Conservation (phyloP, 139 green algal genomes). For the Chlamydomonas asymmetrica region DNA sequence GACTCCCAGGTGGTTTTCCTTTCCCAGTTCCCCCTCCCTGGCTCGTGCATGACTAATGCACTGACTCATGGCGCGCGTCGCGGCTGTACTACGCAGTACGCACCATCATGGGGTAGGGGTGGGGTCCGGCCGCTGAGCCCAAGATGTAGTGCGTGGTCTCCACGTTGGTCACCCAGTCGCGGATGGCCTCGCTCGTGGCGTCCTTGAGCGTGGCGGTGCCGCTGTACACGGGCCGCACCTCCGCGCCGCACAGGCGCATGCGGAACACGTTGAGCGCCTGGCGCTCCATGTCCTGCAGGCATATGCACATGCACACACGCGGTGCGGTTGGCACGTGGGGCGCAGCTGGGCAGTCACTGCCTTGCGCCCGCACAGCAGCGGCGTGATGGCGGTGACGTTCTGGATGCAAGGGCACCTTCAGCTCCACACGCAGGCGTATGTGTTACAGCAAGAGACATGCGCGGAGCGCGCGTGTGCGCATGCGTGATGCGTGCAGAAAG, state of each 20-base stretch:
- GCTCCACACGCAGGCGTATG: too few species aligned
- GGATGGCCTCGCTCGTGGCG: slow-evolving; percentile 95
- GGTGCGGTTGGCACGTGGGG: too few species aligned
- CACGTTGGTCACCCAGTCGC: slow-evolving; percentile 99
- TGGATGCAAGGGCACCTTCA: too few species aligned
- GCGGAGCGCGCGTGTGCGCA: too few species aligned
- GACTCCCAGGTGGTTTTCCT: too few species aligned
- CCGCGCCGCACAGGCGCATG: slow-evolving; percentile 96
- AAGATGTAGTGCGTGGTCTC: slow-evolving; percentile 99
- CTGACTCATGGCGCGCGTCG: neutral
- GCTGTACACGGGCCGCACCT: slow-evolving; percentile 86
- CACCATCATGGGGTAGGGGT: slow-evolving; percentile 99
- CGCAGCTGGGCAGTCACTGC: too few species aligned
- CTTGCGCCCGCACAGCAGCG: too few species aligned
- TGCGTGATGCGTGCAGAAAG: too few species aligned
- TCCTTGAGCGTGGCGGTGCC: slow-evolving; percentile 98
- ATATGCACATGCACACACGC: slow-evolving; percentile 10
- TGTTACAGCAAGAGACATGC: too few species aligned
- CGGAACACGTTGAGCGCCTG: slow-evolving; percentile 99
- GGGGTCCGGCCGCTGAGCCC: slow-evolving; percentile 91
- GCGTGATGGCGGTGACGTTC: too few species aligned
- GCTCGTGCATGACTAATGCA: neutral
- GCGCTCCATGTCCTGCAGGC: slow-evolving; percentile 88
- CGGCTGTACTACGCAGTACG: slow-evolving; percentile 14
- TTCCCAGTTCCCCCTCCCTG: too few species aligned